Conservation (phyloP, 768 basidiomycete species). For the Termitomyces sp. region DNA sequence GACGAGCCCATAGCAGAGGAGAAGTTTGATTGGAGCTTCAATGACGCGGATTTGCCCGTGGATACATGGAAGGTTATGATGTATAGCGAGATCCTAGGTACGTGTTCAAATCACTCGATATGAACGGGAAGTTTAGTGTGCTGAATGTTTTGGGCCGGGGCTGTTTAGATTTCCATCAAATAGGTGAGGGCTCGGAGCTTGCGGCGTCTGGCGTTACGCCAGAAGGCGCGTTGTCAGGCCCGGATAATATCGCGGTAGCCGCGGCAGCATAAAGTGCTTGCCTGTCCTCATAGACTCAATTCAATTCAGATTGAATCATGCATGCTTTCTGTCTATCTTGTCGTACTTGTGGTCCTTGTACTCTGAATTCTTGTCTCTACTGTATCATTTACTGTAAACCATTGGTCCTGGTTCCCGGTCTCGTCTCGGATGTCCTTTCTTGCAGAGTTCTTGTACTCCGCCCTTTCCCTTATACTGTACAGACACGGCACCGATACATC, state of each 20-base stretch:
- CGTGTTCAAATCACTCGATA: slow-evolving; percentile 19
- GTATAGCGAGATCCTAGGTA: slow-evolving; percentile 97
- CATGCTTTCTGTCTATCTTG: background rate
- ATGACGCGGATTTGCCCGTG: slow-evolving; percentile 96
- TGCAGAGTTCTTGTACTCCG: background rate
- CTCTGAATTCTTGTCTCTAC: background rate
- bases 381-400: background rate
- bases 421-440: background rate
- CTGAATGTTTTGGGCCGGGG: background rate
- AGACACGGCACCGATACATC: background rate
- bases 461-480: background rate
- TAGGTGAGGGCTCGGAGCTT: background rate
- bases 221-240: slow-evolving; percentile 66
- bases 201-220: slow-evolving; percentile 40
- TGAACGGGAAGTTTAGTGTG: no score
- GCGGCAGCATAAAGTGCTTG: background rate
- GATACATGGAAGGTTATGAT: slow-evolving; percentile 99
- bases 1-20: slow-evolving; percentile 94
- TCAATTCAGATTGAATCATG: background rate
- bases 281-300: background rate
- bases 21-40: slow-evolving; percentile 99
- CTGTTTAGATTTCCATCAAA: background rate
- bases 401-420: background rate
- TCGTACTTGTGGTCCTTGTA: background rate
- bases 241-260: slow-evolving; percentile 28